Evolutionary conservation across 2,329 filamentous ascomycete species (phyloP).

Genomic region (Trichocomaceae sp.): DNA sequence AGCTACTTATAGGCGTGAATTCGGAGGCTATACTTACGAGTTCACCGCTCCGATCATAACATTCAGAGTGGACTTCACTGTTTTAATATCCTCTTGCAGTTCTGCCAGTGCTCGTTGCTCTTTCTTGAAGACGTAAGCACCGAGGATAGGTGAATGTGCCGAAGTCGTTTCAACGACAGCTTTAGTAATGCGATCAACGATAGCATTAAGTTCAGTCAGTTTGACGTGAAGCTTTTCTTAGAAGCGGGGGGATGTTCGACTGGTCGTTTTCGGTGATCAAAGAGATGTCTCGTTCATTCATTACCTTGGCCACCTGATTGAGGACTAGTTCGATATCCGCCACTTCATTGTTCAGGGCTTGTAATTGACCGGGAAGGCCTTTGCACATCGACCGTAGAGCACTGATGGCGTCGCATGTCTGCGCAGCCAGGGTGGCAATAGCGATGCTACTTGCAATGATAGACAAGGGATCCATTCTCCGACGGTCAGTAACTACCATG

Average conservation of each 20-base stretch:
- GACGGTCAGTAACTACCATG: too few relatives aligned
- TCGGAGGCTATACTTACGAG: too few relatives aligned
- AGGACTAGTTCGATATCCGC: neutral
- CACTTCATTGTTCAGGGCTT: neutral
- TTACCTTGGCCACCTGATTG: neutral
- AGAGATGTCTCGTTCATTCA: neutral
- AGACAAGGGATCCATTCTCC: too few relatives aligned
- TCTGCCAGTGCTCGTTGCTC: neutral
- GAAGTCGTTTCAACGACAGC: neutral
- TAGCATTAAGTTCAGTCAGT: too few relatives aligned
- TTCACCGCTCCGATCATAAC: neutral
- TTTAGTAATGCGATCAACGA: too few relatives aligned
- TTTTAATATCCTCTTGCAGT: neutral
- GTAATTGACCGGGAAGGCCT: neutral
- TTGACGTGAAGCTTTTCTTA: too few relatives aligned
- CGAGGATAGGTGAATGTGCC: neutral
- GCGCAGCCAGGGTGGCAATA: neutral
- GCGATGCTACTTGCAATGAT: neutral
- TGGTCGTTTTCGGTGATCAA: neutral
- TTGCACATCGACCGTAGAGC: neutral
- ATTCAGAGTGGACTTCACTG: neutral
- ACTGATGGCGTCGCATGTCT: neutral
- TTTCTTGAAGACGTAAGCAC: neutral
- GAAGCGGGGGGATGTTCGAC: neutral
- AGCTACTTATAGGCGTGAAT: too few relatives aligned